These are phyloP conservation scores for Stephania cephalantha DNA, from an alignment of 164 flowering plant genomes.

Conservation along the genomic window DNA sequence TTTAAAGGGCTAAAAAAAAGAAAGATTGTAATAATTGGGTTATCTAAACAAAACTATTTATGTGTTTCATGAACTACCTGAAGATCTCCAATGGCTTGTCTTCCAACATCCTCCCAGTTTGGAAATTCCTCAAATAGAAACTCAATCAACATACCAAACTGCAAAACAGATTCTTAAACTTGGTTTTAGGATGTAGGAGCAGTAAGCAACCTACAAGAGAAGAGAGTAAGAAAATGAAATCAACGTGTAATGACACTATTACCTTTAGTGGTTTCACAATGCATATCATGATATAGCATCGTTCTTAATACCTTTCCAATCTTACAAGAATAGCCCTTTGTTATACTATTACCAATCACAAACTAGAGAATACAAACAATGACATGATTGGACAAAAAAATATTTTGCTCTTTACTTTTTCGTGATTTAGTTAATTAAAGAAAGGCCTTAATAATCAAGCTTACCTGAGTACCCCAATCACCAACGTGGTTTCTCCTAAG, in stretches of 20 bases:
- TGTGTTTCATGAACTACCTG: conserved; percentile 42
- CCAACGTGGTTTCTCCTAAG: conserved; percentile 96
- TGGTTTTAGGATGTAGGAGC: not conserved
- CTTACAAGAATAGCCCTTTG: not conserved
- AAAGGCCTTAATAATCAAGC: not conserved
- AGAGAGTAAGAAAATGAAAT: not conserved
- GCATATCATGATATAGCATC: not conserved
- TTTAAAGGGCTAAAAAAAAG: not conserved
- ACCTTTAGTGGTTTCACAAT: not conserved
- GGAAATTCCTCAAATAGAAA: conserved; percentile 77
- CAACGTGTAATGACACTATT: not conserved
- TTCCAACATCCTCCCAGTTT: conserved; percentile 55
- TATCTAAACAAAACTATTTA: not conserved
- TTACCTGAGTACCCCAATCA: conserved; percentile 99
- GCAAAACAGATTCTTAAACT: conserved; percentile 20
- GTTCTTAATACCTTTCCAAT: not conserved
- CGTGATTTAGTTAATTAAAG: not conserved
- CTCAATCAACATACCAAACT: conserved; percentile 99
- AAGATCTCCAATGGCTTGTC: conserved; percentile 77
- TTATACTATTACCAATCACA: not conserved
- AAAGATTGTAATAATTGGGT: not conserved
- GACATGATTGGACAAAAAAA: not conserved
- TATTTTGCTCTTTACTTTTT: not conserved
- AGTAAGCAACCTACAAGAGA: not conserved
- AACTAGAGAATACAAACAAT: not conserved